Evolutionary conservation across 2,329 filamentous ascomycete genomes (phyloP).

Genomic region (Botrytis elliptica): DNA sequence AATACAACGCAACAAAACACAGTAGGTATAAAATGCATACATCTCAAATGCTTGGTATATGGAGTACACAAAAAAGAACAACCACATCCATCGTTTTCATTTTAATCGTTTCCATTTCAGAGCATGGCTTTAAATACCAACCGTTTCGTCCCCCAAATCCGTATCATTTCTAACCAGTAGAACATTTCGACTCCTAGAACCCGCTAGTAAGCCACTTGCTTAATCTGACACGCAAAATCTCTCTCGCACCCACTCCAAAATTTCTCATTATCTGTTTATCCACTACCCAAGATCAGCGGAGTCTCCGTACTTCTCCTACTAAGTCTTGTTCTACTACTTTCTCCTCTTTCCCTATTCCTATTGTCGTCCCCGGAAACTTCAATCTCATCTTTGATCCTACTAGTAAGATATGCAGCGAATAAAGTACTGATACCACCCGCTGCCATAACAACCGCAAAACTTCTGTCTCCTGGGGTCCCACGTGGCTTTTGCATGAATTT

Average conservation of each 20-base stretch:
- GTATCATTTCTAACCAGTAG: neutral
- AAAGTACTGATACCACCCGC: conserved; percentile 79
- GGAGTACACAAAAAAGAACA: neutral
- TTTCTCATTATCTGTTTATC: neutral
- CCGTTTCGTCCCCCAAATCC: neutral
- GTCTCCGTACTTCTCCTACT: conserved; percentile 7
- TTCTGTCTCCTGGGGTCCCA: conserved; percentile 79
- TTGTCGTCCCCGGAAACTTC: conserved; percentile 26
- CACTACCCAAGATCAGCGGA: conserved; percentile 9
- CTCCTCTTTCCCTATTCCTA: neutral
- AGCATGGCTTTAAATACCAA: neutral
- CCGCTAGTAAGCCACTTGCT: neutral
- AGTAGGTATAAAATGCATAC: neutral
- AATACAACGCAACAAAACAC: neutral
- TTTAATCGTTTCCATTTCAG: neutral
- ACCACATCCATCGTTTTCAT: neutral
- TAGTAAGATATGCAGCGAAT: conserved; percentile 65
- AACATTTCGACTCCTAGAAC: neutral
- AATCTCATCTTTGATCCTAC: conserved; percentile 38
- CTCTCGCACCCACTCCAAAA: neutral
- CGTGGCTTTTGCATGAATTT: conserved; percentile 82
- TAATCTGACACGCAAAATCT: neutral
- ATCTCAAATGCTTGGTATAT: conserved; percentile 8
- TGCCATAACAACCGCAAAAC: conserved; percentile 81
- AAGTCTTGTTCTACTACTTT: neutral